Evolutionary conservation across 2,329 filamentous ascomycete genomes (phyloP), one percentile per base, ranked within the genome.

Genomic region (Cryphonectria carpinicola): DNA sequence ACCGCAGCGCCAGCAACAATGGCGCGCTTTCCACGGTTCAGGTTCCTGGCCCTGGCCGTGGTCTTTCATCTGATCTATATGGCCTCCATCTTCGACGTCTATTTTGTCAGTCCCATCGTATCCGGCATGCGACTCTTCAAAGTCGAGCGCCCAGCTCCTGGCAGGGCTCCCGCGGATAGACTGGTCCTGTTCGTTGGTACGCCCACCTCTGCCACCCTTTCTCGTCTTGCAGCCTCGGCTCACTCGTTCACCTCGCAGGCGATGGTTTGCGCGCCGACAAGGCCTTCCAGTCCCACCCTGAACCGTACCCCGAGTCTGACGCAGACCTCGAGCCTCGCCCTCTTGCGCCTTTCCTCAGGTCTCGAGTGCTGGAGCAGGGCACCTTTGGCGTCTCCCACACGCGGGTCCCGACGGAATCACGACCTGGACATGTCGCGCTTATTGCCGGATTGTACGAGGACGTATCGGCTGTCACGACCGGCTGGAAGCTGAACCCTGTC

Each of bases 341-440:
- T 28, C 89, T 99, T 68, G 94, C 95, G 46, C 96, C 96, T 0
- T 99, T 94, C 80, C 85, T 99, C 66, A 93, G 96, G 76, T 97
- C 94, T 52, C 91, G 93, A 77, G 91, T 98, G 28, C 88, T 98
- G 61, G 88, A 93, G 74, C 90, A 97, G 76, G 96, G 95, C 72
- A 99, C 96, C 1, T 99, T 99, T 80, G 96, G 96, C 49, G 94
- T 99, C 54, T 98, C 95, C 2, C 96, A 99, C 80, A 99, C 96
- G 8, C 91, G 96, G 65, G 95, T 99, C 1, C 96, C 96, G 10
- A 99, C 96, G 32, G 96, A 99, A 82, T 99, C 96, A 25, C 89
- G 96, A 28, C 96, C 96, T 0, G 96, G 96, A 22, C 96, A 99
- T 84, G 96, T 99, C 70, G 97, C 96, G 49, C 87, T 99, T 68